Evolutionary conservation across 495 filamentous ascomycete species (phyloP).

Genomic region (Melanomma pulvis-pyrius): DNA sequence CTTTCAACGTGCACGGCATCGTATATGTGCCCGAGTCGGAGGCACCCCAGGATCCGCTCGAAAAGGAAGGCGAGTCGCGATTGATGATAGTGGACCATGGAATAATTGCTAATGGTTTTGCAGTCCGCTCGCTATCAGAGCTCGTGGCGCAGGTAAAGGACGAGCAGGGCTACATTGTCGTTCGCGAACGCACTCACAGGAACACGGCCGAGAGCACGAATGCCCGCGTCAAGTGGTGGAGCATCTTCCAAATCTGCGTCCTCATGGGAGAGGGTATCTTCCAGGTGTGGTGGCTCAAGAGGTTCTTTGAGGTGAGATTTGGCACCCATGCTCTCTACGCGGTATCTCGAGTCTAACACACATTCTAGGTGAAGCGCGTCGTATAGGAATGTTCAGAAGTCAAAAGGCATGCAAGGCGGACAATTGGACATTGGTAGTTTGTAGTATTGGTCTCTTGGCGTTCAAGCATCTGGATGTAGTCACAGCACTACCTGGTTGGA

Average conservation of each 20-base stretch:
- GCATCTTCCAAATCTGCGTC: constrained; percentile 89
- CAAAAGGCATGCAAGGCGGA: neutral
- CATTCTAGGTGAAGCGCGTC: constrained; percentile 24
- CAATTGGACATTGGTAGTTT: neutral
- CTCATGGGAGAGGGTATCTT: constrained; percentile 91
- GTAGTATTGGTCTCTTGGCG: constrained; percentile 3
- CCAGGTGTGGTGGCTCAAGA: constrained; percentile 98
- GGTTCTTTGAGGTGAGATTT: constrained; percentile 88
- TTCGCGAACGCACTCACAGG: constrained; percentile 91
- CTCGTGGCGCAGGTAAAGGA: constrained; percentile 89
- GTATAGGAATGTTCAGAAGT: neutral
- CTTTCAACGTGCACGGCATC: constrained; percentile 98
- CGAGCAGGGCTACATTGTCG: constrained; percentile 95
- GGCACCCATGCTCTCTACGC: neutral
- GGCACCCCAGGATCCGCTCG: constrained; percentile 81
- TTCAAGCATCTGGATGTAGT: neutral
- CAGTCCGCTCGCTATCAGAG: constrained; percentile 83
- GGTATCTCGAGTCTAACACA: neutral
- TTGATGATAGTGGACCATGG: neutral
- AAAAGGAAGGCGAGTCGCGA: constrained; percentile 72
- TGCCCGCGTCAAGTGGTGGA: constrained; percentile 98
- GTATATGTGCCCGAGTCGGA: constrained; percentile 95
- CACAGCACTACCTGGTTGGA: neutral
- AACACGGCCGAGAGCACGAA: constrained; percentile 99
- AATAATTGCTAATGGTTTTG: constrained; percentile 9